Conservation (phyloP, 192 early-diverging fungal genomes). For the Entomortierella lignicola region DNA sequence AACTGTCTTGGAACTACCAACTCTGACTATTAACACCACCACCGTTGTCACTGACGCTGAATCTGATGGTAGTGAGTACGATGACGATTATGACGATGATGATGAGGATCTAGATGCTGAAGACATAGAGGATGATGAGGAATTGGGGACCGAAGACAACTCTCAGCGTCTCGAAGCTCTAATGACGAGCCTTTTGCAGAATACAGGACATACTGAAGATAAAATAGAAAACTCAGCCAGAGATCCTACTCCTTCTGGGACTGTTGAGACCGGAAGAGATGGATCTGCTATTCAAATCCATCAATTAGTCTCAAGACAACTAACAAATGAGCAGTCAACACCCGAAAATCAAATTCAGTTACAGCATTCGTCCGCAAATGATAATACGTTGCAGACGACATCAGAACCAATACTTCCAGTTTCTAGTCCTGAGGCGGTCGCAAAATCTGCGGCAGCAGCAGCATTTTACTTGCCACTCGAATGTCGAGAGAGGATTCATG, state of each 20-base stretch:
- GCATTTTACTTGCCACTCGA: conserved; percentile 43
- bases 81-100: conserved; percentile 26
- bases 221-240: neutral
- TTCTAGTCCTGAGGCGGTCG: neutral
- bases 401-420: too few relatives aligned
- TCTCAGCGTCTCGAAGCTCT: neutral
- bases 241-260: conserved; percentile 4
- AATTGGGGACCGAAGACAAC: neutral
- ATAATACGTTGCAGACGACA: too few relatives aligned
- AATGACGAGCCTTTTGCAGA: neutral
- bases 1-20: conserved; percentile 39
- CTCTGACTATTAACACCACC: conserved; percentile 48
- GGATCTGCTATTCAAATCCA: conserved; percentile 16
- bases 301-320: neutral
- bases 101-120: conserved; percentile 19
- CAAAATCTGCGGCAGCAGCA: conserved; percentile 14
- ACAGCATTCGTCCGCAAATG: neutral
- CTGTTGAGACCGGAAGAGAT: conserved; percentile 1
- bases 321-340: neutral
- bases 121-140: neutral
- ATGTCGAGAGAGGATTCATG: conserved; percentile 37
- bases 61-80: conserved; percentile 17
- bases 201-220: neutral
- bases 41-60: conserved; percentile 25
- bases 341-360: neutral